These are phyloP conservation scores for Arachnopeziza araneosa DNA, from an alignment of 2,329 filamentous ascomycete genomes.

Conservation along the genomic window DNA sequence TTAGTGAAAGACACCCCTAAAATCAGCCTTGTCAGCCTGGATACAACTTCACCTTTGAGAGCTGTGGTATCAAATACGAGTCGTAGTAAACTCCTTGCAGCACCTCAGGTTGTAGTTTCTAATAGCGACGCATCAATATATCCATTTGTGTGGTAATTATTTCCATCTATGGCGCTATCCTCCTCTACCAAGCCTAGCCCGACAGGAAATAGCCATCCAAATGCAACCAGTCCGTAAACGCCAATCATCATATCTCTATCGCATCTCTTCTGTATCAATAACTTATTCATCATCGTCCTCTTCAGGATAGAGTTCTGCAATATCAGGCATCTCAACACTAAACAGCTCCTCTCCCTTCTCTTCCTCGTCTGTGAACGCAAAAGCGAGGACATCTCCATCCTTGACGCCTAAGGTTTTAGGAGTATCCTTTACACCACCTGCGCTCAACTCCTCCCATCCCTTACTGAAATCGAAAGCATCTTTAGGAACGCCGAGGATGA, in stretches of 20 bases:
- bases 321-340: conserved; percentile 19
- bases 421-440: conserved; percentile 30
- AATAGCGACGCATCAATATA: background rate
- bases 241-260: background rate
- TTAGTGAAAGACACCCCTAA: background rate
- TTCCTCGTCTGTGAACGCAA: conserved; percentile 34
- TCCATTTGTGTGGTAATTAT: background rate
- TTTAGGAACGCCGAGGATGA: conserved; percentile 42
- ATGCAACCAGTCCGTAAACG: background rate
- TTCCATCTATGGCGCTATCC: background rate
- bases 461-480: conserved; percentile 43
- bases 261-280: background rate
- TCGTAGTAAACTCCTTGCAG: background rate
- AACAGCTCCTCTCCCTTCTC: conserved; percentile 24
- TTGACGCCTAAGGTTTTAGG: conserved; percentile 33
- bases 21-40: background rate
- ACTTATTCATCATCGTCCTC: conserved; percentile 7
- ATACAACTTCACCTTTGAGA: background rate
- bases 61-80: no score
- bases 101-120: background rate
- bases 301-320: conserved; percentile 22
- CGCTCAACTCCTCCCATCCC: conserved; percentile 42
- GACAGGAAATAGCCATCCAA: background rate
- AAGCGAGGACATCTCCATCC: conserved; percentile 36
- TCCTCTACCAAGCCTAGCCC: background rate